Evolutionary conservation across 306 rosid genomes (phyloP).

Genomic region (Datisca glomerata): DNA sequence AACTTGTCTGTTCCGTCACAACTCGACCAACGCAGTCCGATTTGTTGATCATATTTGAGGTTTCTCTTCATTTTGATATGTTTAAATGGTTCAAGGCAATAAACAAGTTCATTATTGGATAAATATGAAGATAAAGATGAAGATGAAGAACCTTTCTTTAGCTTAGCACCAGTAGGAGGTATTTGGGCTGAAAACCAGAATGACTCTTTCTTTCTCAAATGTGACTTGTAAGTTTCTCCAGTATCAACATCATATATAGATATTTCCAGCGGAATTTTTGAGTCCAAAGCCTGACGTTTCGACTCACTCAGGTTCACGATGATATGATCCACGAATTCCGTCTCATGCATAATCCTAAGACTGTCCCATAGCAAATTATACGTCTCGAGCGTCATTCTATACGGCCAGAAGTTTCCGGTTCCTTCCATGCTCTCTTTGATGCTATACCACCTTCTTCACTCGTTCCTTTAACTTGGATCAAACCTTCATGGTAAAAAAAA

Average conservation of each 20-base stretch:
- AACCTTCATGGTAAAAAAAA: no score
- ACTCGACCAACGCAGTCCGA: slow-evolving; percentile 31
- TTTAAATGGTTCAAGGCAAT: slow-evolving; percentile 34
- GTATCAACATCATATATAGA: slow-evolving; percentile 35
- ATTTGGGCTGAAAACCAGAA: slow-evolving; percentile 41
- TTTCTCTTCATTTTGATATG: slow-evolving; percentile 23
- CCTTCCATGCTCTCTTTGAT: slow-evolving; percentile 4
- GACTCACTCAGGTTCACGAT: slow-evolving; percentile 25
- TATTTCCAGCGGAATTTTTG: slow-evolving; percentile 32
- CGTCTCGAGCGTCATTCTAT: slow-evolving; percentile 26
- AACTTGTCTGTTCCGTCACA: slow-evolving; percentile 7
- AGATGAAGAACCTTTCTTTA: neutral
- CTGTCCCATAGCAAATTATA: slow-evolving; percentile 28
- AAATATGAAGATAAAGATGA: neutral
- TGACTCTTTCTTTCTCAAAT: slow-evolving; percentile 35
- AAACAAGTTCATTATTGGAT: slow-evolving; percentile 24
- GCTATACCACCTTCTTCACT: no score
- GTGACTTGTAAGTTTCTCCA: slow-evolving; percentile 27
- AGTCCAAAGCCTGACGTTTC: slow-evolving; percentile 19
- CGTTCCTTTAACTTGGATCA: no score
- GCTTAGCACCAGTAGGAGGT: slow-evolving; percentile 23
- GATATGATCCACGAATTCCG: slow-evolving; percentile 36
- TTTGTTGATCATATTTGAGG: slow-evolving; percentile 34
- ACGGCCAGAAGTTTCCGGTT: slow-evolving; percentile 24
- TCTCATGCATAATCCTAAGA: slow-evolving; percentile 28